A percentile compares a stretch with the other conserved stretches of the same genome.
These are phyloP conservation scores for Cladochytrium replicatum DNA, from an alignment of 192 early-diverging fungal species.

Conservation along the genomic window DNA sequence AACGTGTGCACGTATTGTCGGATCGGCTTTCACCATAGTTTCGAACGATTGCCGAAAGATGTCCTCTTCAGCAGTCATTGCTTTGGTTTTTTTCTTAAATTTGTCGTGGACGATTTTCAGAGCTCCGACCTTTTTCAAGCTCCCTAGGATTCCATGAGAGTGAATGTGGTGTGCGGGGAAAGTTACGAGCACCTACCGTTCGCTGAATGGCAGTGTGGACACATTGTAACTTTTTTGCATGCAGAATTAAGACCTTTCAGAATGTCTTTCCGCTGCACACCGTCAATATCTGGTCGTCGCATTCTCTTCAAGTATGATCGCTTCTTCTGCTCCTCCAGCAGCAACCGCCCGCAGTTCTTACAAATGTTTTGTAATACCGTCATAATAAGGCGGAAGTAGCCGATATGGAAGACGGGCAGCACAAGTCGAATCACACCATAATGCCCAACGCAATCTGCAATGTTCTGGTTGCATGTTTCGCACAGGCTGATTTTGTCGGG, in stretches of 20 bases:
- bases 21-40: conserved; percentile 57
- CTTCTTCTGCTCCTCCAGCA: conserved; percentile 72
- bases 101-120: conserved; percentile 95
- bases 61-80: conserved; percentile 69
- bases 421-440: conserved; percentile 88
- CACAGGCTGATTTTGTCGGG: conserved; percentile 76
- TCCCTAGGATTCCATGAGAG: conserved; percentile 30
- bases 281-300: conserved; percentile 70
- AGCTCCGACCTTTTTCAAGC: conserved; percentile 91
- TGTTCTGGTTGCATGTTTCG: conserved; percentile 79
- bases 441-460: conserved; percentile 92
- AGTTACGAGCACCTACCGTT: conserved; percentile 49
- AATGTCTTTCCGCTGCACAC: conserved; percentile 61
- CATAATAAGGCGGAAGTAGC: conserved; percentile 86
- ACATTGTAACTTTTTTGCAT: conserved; percentile 81
- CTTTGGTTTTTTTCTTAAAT: conserved; percentile 70
- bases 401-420: conserved; percentile 96
- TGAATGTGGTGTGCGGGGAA: not conserved
- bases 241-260: conserved; percentile 72
- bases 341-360: conserved; percentile 84
- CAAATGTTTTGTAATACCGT: conserved; percentile 93
- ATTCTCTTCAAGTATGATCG: conserved; percentile 59
- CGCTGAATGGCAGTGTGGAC: conserved; percentile 67
- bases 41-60: conserved; percentile 69
- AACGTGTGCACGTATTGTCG: conserved; percentile 67